phyloP scores from a whole-genome alignment of 2,329 filamentous ascomycete species.

The Bipolaris cookei region DNA sequence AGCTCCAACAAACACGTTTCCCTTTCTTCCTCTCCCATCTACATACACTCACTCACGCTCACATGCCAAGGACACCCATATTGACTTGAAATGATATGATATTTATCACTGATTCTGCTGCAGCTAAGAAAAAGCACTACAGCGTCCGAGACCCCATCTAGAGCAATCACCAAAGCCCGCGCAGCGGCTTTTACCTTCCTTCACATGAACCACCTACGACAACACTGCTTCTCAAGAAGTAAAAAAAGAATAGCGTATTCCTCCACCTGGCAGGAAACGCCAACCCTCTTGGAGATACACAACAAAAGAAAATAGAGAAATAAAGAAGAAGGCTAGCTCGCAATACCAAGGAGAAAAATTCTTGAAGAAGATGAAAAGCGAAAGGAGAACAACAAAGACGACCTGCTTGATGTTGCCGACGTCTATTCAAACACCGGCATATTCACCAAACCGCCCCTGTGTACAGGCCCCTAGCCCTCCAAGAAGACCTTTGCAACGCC shows the following conservation, averaged over 20 bases:
- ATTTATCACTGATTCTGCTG: conserved; percentile 38
- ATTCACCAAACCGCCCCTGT: conserved; percentile 44
- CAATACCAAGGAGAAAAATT: conserved; percentile 14
- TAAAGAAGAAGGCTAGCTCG: conserved; percentile 17
- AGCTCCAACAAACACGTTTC: background rate
- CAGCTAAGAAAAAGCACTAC: conserved; percentile 21
- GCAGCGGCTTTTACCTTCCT: conserved; percentile 36
- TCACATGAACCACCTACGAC: conserved; percentile 30
- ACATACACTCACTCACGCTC: background rate
- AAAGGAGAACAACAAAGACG: conserved; percentile 21
- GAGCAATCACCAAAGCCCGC: conserved; percentile 39
- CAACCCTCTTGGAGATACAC: conserved; percentile 20
- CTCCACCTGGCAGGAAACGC: conserved; percentile 27
- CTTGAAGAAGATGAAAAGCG: conserved; percentile 14
- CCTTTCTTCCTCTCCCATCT: background rate
- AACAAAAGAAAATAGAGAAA: conserved; percentile 15
- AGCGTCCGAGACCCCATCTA: conserved; percentile 33
- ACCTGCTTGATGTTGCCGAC: conserved; percentile 23
- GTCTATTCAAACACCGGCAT: conserved; percentile 34
- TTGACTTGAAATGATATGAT: conserved; percentile 27
- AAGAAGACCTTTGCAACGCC: conserved; percentile 44
- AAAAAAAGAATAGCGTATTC: conserved; percentile 17
- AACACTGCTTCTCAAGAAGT: conserved; percentile 23
- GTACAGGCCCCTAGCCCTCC: conserved; percentile 26
- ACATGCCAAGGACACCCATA: background rate